These are phyloP conservation scores for Zopfia rhizophila DNA, from an alignment of 2,329 filamentous ascomycete genomes.

Conservation along the genomic window DNA sequence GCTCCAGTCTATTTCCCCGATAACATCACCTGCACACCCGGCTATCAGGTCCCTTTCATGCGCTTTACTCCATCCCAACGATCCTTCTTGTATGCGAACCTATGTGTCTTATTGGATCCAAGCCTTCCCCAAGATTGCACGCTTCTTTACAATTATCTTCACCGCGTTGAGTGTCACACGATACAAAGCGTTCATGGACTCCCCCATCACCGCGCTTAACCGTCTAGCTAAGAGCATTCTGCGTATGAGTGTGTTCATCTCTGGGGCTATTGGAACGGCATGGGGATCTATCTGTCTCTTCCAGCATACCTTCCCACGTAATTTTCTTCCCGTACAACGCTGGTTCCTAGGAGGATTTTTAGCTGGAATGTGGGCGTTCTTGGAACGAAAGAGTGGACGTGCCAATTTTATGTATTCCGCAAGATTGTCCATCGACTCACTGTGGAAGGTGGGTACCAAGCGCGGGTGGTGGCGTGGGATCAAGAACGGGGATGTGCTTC, in stretches of 20 bases:
- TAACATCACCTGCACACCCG: conserved; percentile 87
- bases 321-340: conserved; percentile 80
- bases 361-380: conserved; percentile 84
- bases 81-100: conserved; percentile 88
- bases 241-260: conserved; percentile 79
- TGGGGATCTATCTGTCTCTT: conserved; percentile 94
- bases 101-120: conserved; percentile 88
- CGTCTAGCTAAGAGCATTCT: conserved; percentile 74
- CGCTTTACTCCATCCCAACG: conserved; percentile 85
- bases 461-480: conserved; percentile 86
- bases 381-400: conserved; percentile 69
- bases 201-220: conserved; percentile 75
- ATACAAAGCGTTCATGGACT: conserved; percentile 73
- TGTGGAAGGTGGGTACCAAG: conserved; percentile 97
- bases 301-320: conserved; percentile 79
- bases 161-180: conserved; percentile 75
- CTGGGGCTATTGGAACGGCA: conserved; percentile 82
- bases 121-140: conserved; percentile 80
- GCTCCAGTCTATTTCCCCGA: conserved; percentile 75
- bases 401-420: conserved; percentile 82
- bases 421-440: conserved; percentile 79
- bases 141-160: conserved; percentile 81
- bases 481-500: conserved; percentile 81
- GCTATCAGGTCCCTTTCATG: conserved; percentile 87
- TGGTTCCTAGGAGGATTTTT: conserved; percentile 91